Base-by-base conservation (phyloP, 148 eudicot genomes). In the Persicaria tinctoria region DNA sequence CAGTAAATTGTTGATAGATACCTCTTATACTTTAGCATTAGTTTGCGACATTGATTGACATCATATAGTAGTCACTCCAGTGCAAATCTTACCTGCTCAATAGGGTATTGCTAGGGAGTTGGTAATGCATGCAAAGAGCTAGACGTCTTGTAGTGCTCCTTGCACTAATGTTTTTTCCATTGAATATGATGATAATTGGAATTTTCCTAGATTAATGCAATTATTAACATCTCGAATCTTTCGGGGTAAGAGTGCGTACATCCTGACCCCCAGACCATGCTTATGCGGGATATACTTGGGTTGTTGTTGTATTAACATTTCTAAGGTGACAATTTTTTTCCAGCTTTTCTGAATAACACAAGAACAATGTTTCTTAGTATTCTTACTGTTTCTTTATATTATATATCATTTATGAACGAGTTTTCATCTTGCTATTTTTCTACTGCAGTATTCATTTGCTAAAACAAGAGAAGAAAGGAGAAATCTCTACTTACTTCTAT, bases 391-490 rank as follows among this genome's bases (percentile, higher is more conserved):
- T 49, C 16, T 68, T 72, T 46, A 27, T 68, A 72, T 72, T 46
- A 27, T 68, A 46, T 48, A 6, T 17, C 46, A 13, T 79, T 8
- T 55, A 27, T 46, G n/a, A 71, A 66, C 44, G 47, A 41, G 18
- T 66, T 66, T 41, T 32, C 48, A 41, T 66, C 46, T 38, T 66
- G 47, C 44, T 27, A 66, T 5, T 13, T 66, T 66, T 44, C 46
- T 5, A 41, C 57, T 81, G 87, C 96, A 95, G 98, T 85, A 92
- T 78, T 87, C 92, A 76, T 91, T 88, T 72, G 89, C 97, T 56
- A 90, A 88, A 82, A 89, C 97, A 68, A 89, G 96, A 79, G 98
- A 92, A 74, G 96, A 90, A 76, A 84, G 89, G 78, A 92, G 97
- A 77, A 92, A 95, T 78, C 87, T 95, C 32, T 92, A 89, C 78